Evolutionary conservation across 2,329 filamentous ascomycete species (phyloP).

Genomic region (Gnomoniopsis sp.): DNA sequence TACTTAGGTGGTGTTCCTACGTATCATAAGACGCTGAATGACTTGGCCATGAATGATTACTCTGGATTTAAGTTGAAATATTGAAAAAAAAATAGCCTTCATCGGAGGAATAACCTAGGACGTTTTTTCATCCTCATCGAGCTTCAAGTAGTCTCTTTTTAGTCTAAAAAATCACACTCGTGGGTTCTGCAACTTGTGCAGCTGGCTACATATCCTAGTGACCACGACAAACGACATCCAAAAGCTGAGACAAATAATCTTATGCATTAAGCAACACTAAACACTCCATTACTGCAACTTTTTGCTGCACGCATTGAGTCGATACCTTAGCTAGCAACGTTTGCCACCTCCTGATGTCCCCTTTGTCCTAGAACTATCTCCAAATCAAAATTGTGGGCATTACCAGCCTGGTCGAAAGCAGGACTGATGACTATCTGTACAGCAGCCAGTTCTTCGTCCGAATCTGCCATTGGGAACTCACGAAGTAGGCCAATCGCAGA

Average conservation of each 20-base stretch:
- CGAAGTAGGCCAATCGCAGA: background rate
- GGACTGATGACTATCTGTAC: background rate
- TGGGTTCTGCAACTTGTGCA: too few species aligned
- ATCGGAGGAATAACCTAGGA: too few species aligned
- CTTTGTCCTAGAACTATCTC: background rate
- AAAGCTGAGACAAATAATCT: too few species aligned
- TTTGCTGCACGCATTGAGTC: too few species aligned
- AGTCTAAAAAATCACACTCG: too few species aligned
- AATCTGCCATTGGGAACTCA: background rate
- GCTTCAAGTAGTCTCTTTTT: too few species aligned
- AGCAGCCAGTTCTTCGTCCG: background rate
- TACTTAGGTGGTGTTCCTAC: constrained; percentile 27
- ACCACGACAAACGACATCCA: too few species aligned
- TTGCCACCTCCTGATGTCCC: background rate
- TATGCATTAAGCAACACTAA: too few species aligned
- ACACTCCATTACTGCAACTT: too few species aligned
- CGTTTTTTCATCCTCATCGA: too few species aligned
- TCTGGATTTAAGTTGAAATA: background rate
- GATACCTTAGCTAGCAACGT: background rate
- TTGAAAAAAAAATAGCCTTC: background rate
- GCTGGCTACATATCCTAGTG: too few species aligned
- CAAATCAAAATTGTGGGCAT: background rate
- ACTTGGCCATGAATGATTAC: constrained; percentile 1
- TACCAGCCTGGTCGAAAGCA: background rate
- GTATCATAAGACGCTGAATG: constrained; percentile 14